phyloP scores from a whole-genome alignment of 129 eudicot species.

The Logfia minima region DNA sequence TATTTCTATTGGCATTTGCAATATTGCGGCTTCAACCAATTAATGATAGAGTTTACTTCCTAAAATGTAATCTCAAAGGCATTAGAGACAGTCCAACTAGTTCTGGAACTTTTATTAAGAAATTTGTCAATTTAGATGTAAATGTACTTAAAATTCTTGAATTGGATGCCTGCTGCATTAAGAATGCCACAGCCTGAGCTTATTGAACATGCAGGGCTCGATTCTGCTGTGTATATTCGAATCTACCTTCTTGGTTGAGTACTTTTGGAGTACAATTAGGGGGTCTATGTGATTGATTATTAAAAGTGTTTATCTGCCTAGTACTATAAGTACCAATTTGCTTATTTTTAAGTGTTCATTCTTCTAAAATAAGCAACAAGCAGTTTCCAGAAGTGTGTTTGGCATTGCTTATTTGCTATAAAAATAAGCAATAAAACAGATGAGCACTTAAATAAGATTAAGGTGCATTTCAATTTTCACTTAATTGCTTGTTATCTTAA shows the following conservation, averaged over 20 bases:
- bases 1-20: slow-evolving; percentile 85
- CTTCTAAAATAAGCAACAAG: too few species aligned
- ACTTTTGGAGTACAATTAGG: slow-evolving; percentile 4
- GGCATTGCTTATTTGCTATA: too few species aligned
- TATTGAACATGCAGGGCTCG: slow-evolving; percentile 93
- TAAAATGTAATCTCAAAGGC: slow-evolving; percentile 96
- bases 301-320: too few species aligned
- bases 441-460: too few species aligned
- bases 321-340: too few species aligned
- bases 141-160: slow-evolving; percentile 75
- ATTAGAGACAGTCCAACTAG: slow-evolving; percentile 75
- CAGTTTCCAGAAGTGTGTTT: too few species aligned
- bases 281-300: too few species aligned
- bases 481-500: background rate
- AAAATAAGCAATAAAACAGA: background rate
- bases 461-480: background rate
- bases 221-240: slow-evolving; percentile 87
- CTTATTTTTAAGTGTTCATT: too few species aligned
- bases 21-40: slow-evolving; percentile 90
- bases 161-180: slow-evolving; percentile 98
- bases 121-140: slow-evolving; percentile 76
- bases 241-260: slow-evolving; percentile 96
- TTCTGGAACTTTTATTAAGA: slow-evolving; percentile 60
- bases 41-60: slow-evolving; percentile 93
- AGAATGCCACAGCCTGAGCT: slow-evolving; percentile 98